Evolutionary conservation across 169 alveolate species (phyloP), one percentile per base, ranked within the genome.

Genomic region (Eimeria nieschulzi): DNA sequence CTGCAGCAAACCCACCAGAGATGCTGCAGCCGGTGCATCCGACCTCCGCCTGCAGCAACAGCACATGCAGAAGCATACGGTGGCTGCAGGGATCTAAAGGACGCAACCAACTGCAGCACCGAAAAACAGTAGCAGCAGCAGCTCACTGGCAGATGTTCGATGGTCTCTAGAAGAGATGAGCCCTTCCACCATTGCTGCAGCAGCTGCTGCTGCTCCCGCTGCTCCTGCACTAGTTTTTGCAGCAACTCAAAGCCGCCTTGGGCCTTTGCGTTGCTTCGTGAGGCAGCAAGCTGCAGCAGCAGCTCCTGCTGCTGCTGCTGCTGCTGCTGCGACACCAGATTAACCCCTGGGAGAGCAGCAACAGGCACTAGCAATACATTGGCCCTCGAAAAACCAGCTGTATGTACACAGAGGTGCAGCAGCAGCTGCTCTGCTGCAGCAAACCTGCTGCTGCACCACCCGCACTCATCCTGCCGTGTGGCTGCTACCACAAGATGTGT

Each of bases 391-490:
- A 59, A 59, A 5, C 68, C 68, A 59, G 68, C 68, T 59, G n/a
- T 19, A 15, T 59, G 68, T 19, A 59, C 68, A 59, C 68, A 59
- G 68, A 59, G 68, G 2, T 59, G 68, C 15, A 59, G 23, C 19
- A 92, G 59, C 21, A 33, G 83, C 68, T 46, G 70, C 83, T 39
- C 79, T 7, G 39, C 26, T 68, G 8, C 53, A 26, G 10, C 51
- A 72, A 54, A 92, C 33, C 23, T 19, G 26, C 15, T 53, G 79
- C 83, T 71, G 66, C 59, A 15, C 94, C 94, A 92, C 13, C 55
- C 87, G 9, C 46, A 21, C 39, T 83, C 84, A 90, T 98, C 99
- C 98, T 98, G 96, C 92, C 98, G 98, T 93, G 97, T 98, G 7
- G 98, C 96, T 66, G 98, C 97, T 55, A 98, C 97, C 33, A 98